phyloP scores from a whole-genome alignment of 192 early-diverging fungal genomes.

The Coemansia furcata region DNA sequence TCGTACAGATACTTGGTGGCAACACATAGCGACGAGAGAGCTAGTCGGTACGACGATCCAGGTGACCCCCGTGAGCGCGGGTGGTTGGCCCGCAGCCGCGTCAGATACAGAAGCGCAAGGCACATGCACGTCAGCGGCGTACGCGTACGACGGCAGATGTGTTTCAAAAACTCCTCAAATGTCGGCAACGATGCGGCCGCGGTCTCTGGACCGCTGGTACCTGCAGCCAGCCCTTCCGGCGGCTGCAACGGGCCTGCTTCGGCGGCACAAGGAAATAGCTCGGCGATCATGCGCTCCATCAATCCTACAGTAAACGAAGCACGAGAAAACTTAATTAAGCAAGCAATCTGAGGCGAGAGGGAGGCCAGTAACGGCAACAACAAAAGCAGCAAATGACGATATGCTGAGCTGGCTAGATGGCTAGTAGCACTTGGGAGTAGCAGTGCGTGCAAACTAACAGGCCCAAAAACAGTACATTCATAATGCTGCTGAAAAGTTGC shows the following conservation, averaged over 20 bases:
- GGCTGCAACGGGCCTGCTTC: slow-evolving; percentile 17
- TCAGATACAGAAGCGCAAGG: slow-evolving; percentile 58
- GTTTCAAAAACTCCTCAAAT: slow-evolving; percentile 53
- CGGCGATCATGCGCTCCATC: slow-evolving; percentile 55
- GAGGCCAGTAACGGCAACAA: neutral
- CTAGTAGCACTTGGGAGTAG: slow-evolving; percentile 5
- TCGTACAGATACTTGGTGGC: slow-evolving; percentile 71
- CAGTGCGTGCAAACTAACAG: neutral
- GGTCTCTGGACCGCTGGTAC: slow-evolving; percentile 7
- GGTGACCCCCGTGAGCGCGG: slow-evolving; percentile 56
- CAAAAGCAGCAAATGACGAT: slow-evolving; percentile 1
- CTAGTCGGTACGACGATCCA: slow-evolving; percentile 61
- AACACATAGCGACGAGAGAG: slow-evolving; percentile 63
- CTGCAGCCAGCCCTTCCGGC: slow-evolving; percentile 4
- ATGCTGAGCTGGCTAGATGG: neutral
- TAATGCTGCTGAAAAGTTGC: neutral
- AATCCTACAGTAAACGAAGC: slow-evolving; percentile 23
- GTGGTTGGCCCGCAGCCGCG: slow-evolving; percentile 54
- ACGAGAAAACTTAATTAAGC: neutral
- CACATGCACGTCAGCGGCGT: slow-evolving; percentile 54
- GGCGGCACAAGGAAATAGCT: slow-evolving; percentile 51
- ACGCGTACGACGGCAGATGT: slow-evolving; percentile 56
- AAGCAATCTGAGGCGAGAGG: neutral
- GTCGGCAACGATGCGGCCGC: slow-evolving; percentile 19
- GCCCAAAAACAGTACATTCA: neutral